Evolutionary conservation across 495 filamentous ascomycete genomes (phyloP), one percentile per base, ranked within the genome.

Genomic region (Neurospora hispaniola): DNA sequence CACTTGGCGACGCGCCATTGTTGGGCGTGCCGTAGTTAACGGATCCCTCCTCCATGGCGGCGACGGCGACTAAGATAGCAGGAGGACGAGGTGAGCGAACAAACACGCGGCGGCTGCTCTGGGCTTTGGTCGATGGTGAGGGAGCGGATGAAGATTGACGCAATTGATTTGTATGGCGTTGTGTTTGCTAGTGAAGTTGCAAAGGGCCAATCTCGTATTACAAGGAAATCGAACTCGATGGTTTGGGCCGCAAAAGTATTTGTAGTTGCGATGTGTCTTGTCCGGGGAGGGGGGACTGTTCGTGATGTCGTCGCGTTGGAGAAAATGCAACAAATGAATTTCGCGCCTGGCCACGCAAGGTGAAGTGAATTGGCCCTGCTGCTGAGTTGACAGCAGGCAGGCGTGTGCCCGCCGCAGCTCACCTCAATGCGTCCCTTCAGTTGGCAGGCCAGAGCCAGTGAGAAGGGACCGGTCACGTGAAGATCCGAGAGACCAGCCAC

Each of bases 21-120:
- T 81, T 83, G 23, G 86, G 83, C 48, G 85, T 87, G 77, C 83
- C 88, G 75, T 86, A 89, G 77, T 79, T 86, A 71, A 84, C 77
- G 54, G 82, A 82, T 66, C 81, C 80, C 69, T 87, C 87, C 71
- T 90, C 88, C 88, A 90, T 90, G 31, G 79, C 73, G 77, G 79
- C 73, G 77, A 74, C 73, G 76, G 70, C 71, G 74, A 59, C 44
- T 73, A 14, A 14, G 62, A 20, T 62, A 18, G 38, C 39, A 40
- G 69, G 42, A 71, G 46, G 59, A 38, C 18, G 70, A 73, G 69
- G 69, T 10, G 46, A 44, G 42, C 20, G 70, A 70, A 39, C 42
- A 39, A 72, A 62, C 54, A 35, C 54, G 54, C 54, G 54, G 54
- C 12, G 27, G 23, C 54, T 62, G 23, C 27, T 62, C 6, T 62